Evolutionary conservation across 306 rosid species (phyloP).

Genomic region (Lathyrus tuberosus): DNA sequence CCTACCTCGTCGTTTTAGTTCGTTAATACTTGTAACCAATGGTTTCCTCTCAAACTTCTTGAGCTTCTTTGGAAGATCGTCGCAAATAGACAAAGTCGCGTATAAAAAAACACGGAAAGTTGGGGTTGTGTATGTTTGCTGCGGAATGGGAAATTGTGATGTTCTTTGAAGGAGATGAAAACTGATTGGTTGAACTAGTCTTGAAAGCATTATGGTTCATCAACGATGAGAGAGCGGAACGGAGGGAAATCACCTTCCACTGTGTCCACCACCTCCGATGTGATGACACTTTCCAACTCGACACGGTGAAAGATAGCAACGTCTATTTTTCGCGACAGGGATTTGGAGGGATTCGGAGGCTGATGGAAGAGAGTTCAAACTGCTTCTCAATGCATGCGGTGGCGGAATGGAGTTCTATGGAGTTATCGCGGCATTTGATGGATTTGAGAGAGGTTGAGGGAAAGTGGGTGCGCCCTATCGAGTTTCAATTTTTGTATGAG

Average conservation of each 20-base stretch:
- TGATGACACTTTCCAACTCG: too few relatives aligned
- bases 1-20: slow-evolving; percentile 66
- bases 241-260: too few relatives aligned
- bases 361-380: too few relatives aligned
- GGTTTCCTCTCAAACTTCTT: slow-evolving; percentile 67
- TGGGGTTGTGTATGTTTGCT: slow-evolving; percentile 9
- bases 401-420: neutral
- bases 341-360: neutral
- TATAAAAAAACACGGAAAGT: slow-evolving; percentile 30
- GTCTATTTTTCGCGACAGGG: too few relatives aligned
- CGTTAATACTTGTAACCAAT: slow-evolving; percentile 50
- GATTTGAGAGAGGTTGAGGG: neutral
- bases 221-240: too few relatives aligned
- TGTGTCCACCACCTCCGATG: too few relatives aligned
- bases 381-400: too few relatives aligned
- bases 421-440: neutral
- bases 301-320: too few relatives aligned
- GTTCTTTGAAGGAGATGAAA: slow-evolving; percentile 33
- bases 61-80: slow-evolving; percentile 47
- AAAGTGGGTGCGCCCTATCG: too few relatives aligned
- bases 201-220: slow-evolving; percentile 40
- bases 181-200: slow-evolving; percentile 37
- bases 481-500: too few relatives aligned
- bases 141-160: slow-evolving; percentile 27
- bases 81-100: slow-evolving; percentile 40